phyloP scores from a whole-genome alignment of 306 rosid genomes.

The Cicer cuneatum region DNA sequence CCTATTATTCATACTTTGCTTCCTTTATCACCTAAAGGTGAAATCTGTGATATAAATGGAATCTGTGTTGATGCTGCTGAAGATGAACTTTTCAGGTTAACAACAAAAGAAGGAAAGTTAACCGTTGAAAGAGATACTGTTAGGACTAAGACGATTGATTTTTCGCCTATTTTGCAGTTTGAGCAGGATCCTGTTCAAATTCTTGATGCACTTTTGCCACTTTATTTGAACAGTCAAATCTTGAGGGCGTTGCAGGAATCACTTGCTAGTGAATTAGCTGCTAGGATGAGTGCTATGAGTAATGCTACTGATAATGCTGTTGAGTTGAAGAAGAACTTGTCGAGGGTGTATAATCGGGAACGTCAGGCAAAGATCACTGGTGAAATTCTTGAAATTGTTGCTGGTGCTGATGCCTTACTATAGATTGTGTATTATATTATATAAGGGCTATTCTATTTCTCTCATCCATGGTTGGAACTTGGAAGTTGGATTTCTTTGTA shows the following conservation, averaged over 20 bases:
- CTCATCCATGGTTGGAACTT: slow-evolving; percentile 11
- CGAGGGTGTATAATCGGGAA: slow-evolving; percentile 66
- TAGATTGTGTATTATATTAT: slow-evolving; percentile 21
- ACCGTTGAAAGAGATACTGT: slow-evolving; percentile 75
- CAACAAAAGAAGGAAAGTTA: slow-evolving; percentile 83
- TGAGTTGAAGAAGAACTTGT: slow-evolving; percentile 72
- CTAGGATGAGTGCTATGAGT: slow-evolving; percentile 94
- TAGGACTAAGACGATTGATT: slow-evolving; percentile 61
- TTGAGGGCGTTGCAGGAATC: slow-evolving; percentile 93
- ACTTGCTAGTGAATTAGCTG: slow-evolving; percentile 87
- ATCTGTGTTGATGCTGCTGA: slow-evolving; percentile 88
- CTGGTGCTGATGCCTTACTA: slow-evolving; percentile 73
- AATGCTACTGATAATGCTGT: slow-evolving; percentile 76
- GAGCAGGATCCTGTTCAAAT: slow-evolving; percentile 98
- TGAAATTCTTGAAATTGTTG: slow-evolving; percentile 90
- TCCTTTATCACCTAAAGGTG: slow-evolving; percentile 91
- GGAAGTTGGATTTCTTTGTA: slow-evolving; percentile 43
- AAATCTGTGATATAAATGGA: slow-evolving; percentile 84
- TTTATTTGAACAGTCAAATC: slow-evolving; percentile 85
- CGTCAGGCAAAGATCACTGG: slow-evolving; percentile 95
- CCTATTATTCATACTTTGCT: slow-evolving; percentile 87
- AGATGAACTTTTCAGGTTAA: slow-evolving; percentile 84
- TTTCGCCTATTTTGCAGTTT: slow-evolving; percentile 73
- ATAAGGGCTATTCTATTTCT: background rate
- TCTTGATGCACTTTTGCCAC: slow-evolving; percentile 83